Conservation (phyloP, 768 basidiomycete genomes). For the Termitomyces heimii region DNA sequence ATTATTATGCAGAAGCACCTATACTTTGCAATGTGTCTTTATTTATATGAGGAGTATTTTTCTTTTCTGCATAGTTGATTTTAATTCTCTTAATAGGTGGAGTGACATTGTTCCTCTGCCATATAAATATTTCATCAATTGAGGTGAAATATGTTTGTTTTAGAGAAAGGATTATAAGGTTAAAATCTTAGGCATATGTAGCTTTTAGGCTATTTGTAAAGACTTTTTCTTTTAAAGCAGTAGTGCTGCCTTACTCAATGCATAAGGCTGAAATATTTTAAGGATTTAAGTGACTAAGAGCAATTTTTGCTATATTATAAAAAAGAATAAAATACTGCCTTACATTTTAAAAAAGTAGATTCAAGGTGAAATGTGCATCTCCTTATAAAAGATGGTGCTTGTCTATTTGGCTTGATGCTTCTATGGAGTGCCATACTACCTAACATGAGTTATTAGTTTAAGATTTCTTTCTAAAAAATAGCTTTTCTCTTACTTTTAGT, state of each 20-base stretch:
- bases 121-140: neutral
- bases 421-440: neutral
- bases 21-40: too few species aligned
- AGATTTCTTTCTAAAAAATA: neutral
- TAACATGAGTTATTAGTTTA: neutral
- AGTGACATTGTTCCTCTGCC: neutral
- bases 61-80: too few species aligned
- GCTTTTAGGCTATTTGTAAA: too few species aligned
- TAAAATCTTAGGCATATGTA: too few species aligned
- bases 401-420: neutral
- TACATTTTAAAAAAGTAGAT: neutral
- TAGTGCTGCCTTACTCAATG: too few species aligned
- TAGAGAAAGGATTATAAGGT: too few species aligned
- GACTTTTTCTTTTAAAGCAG: too few species aligned
- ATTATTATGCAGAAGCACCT: too few species aligned
- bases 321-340: neutral
- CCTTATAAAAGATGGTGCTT: neutral
- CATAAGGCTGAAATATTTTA: neutral
- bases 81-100: too few species aligned
- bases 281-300: neutral
- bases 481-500: neutral
- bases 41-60: too few species aligned
- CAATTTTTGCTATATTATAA: neutral
- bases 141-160: neutral
- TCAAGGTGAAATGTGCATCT: neutral